These are phyloP conservation scores for Luvunga scandens DNA, from an alignment of 345 rosid genomes.

Conservation along the genomic window DNA sequence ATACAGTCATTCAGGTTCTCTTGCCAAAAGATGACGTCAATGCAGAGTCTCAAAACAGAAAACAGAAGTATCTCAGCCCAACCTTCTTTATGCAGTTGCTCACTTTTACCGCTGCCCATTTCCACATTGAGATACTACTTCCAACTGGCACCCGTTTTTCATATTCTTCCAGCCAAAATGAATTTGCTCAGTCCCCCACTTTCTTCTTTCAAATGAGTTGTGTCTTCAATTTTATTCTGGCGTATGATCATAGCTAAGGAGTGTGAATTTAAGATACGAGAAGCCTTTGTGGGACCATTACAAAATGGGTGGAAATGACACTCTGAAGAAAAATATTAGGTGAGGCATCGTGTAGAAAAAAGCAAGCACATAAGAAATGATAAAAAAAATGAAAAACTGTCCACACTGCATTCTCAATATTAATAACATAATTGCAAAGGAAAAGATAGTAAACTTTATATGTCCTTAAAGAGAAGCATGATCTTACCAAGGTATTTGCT, in stretches of 20 bases:
- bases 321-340: not conserved
- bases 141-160: not conserved
- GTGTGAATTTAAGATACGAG: not conserved
- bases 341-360: not conserved
- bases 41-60: not conserved
- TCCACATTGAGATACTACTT: not conserved
- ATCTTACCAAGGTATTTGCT: conserved; percentile 15
- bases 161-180: not conserved
- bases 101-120: not conserved
- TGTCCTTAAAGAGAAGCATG: not conserved
- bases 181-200: not conserved
- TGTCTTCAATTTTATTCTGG: not conserved
- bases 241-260: not conserved
- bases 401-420: not conserved
- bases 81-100: not conserved
- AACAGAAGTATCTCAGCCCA: not conserved
- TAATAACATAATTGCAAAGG: not conserved
- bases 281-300: not conserved
- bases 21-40: not conserved
- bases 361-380: not conserved
- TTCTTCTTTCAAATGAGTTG: not conserved
- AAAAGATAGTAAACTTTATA: not conserved
- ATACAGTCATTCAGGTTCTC: not conserved
- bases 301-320: too few relatives aligned
- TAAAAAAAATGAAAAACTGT: not conserved